phyloP scores from a whole-genome alignment of 202 grass and related monocot genomes.

The Elaeis oleifera region DNA sequence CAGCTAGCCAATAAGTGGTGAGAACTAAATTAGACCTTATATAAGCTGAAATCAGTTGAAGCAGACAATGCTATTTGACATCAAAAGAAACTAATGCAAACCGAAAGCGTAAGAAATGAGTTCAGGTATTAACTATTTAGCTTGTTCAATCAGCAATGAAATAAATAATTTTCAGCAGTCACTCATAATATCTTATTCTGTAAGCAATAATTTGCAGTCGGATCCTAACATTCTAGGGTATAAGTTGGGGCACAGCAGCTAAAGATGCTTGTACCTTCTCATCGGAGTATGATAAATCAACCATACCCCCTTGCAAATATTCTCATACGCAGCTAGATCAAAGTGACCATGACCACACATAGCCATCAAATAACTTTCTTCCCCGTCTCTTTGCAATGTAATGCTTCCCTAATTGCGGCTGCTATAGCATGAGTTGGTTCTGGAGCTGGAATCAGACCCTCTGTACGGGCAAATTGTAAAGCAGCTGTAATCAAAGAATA shows the following conservation, averaged over 20 bases:
- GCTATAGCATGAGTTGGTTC: conserved; percentile 93
- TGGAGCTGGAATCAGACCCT: conserved; percentile 96
- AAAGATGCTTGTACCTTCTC: conserved; percentile 65
- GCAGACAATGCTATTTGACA: too few species aligned
- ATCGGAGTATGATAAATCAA: conserved; percentile 43
- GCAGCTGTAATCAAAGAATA: conserved; percentile 47
- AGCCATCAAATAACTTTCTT: conserved; percentile 94
- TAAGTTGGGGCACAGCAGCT: conserved; percentile 45
- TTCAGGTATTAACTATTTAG: too few species aligned
- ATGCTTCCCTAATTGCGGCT: conserved; percentile 77
- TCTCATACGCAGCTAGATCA: conserved; percentile 72
- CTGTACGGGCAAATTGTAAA: conserved; percentile 74
- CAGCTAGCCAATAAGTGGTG: too few species aligned
- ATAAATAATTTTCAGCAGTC: too few species aligned
- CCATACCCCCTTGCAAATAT: conserved; percentile 78
- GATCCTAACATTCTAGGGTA: neutral
- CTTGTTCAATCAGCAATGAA: too few species aligned
- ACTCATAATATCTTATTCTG: too few species aligned
- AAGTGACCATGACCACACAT: conserved; percentile 98
- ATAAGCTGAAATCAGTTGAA: too few species aligned
- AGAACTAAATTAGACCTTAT: too few species aligned
- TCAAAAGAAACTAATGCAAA: too few species aligned
- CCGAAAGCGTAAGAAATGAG: too few species aligned
- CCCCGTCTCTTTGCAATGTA: conserved; percentile 79
- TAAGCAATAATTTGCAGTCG: neutral